A percentile compares a stretch with the other conserved stretches of the same genome.
Evolutionary conservation across 768 basidiomycete species (phyloP).

Genomic region (Vararia minispora): DNA sequence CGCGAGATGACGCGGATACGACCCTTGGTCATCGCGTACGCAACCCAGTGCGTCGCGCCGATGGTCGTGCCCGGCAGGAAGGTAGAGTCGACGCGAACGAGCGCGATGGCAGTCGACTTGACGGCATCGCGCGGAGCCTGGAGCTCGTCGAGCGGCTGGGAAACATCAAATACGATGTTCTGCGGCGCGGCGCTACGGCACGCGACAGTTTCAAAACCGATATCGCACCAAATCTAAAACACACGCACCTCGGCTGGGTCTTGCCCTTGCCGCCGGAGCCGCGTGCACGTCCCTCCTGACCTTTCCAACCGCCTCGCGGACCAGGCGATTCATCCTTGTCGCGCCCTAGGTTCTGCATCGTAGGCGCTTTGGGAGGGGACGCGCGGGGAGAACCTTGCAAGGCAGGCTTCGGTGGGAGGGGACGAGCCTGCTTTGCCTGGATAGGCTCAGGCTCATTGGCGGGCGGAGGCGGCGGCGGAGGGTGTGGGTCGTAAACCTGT

Average conservation of each 20-base stretch:
- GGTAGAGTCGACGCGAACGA: slow-evolving; percentile 76
- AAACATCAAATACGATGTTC: slow-evolving; percentile 65
- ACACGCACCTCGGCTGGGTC: slow-evolving; percentile 32
- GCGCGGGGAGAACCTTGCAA: slow-evolving; percentile 42
- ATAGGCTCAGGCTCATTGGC: slow-evolving; percentile 25
- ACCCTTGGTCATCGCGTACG: slow-evolving; percentile 85
- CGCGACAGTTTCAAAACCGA: not conserved
- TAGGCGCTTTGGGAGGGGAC: slow-evolving; percentile 52
- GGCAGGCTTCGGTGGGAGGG: slow-evolving; percentile 50
- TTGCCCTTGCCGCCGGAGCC: slow-evolving; percentile 31
- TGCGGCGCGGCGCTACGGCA: slow-evolving; percentile 48
- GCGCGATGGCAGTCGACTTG: slow-evolving; percentile 83
- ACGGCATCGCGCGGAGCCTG: slow-evolving; percentile 67
- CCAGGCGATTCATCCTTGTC: slow-evolving; percentile 69
- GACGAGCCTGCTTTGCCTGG: slow-evolving; percentile 43
- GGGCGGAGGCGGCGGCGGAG: too few species aligned
- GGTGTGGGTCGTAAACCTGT: slow-evolving; percentile 21
- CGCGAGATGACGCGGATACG: slow-evolving; percentile 84
- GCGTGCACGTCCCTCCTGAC: slow-evolving; percentile 27
- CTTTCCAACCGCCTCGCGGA: slow-evolving; percentile 35
- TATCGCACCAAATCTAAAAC: not conserved
- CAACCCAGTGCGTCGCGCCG: slow-evolving; percentile 87
- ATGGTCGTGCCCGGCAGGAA: slow-evolving; percentile 84
- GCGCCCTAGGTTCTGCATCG: slow-evolving; percentile 24
- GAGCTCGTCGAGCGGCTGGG: slow-evolving; percentile 60